Percentiles rank a stretch among this genome's conserved stretches.
Evolutionary conservation across 2,329 filamentous ascomycete species (phyloP).

Genomic region (Pestalotiopsis sp.): DNA sequence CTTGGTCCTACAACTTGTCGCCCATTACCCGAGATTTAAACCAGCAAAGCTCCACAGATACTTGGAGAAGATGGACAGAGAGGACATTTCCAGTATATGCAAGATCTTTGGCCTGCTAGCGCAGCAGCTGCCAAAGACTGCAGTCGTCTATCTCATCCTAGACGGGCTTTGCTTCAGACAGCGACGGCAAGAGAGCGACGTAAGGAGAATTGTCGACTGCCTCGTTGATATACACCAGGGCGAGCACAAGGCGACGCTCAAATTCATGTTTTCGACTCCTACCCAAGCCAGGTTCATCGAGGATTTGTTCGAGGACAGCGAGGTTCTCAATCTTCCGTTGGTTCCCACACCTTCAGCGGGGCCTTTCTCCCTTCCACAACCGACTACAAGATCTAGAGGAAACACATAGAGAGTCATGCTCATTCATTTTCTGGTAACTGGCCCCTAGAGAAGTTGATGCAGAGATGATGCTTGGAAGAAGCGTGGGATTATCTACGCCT

Average conservation of each 20-base stretch:
- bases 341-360: too few species aligned
- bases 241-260: conserved; percentile 8
- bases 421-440: too few species aligned
- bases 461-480: too few species aligned
- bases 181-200: not conserved
- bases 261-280: conserved; percentile 13
- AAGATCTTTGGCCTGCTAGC: conserved; percentile 1
- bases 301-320: conserved; percentile 11
- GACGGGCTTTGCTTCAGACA: conserved; percentile 11
- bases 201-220: not conserved
- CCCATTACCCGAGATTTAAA: conserved; percentile 15
- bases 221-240: conserved; percentile 4
- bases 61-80: not conserved
- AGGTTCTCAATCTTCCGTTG: conserved; percentile 7
- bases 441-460: too few species aligned
- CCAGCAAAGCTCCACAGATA: not conserved
- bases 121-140: not conserved
- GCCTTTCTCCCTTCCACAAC: too few species aligned
- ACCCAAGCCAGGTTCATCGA: conserved; percentile 5
- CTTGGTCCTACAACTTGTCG: conserved; percentile 14
- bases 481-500: too few species aligned
- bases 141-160: conserved; percentile 10
- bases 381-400: too few species aligned
- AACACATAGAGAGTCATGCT: too few species aligned
- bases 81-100: conserved; percentile 5